Evolutionary conservation across 78 protist species (phyloP), one percentile per base, ranked within the genome.

Genomic region (Chrysochromulina parva): DNA sequence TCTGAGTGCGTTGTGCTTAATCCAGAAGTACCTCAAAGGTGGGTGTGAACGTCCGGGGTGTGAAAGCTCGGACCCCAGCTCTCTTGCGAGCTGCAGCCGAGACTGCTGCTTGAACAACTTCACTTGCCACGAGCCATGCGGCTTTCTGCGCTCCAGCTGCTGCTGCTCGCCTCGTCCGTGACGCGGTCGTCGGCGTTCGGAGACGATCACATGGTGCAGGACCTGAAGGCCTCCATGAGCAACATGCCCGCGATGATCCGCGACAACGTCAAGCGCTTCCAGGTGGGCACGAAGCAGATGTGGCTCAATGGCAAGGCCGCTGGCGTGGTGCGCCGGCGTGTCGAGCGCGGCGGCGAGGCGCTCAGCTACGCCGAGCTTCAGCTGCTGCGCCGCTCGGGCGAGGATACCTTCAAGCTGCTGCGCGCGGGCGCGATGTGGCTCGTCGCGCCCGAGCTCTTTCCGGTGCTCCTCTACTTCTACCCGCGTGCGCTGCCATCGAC

Each of bases 401-500:
- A 74, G 28, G 82, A 74, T 55, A 48, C 82, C 26, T 13, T 1
- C 11, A 74, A 74, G 82, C 82, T 74, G 28, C 13, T 74, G 1
- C 53, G 48, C 57, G 82, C 82, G 24, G 82, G 82, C 53, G 19
- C 48, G 4, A n/a, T 74, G 14, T 74, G 26, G 28, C 53, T 74
- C 28, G 82, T n/a, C 14, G 55, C 26, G 6, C 82, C 82, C 11
- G 82, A 74, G 55, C 53, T 74, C 14, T 13, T 74, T 13, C 82
- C 82, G 5, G 82, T n/a, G n/a, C 38, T 74, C 57, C 82, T 74
- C n/a, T 74, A 48, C 55, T 74, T 74, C 57, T 74, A 48, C 55
- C 82, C 82, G 57, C 82, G 82, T 55, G 9, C 82, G 26, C 50
- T 74, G 58, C 82, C 82, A 19, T 74, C 82, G 20, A 74, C 82